Evolutionary conservation across 345 rosid genomes (phyloP), one percentile per base, ranked within the genome.

Genomic region (Boechera divaricarpa): DNA sequence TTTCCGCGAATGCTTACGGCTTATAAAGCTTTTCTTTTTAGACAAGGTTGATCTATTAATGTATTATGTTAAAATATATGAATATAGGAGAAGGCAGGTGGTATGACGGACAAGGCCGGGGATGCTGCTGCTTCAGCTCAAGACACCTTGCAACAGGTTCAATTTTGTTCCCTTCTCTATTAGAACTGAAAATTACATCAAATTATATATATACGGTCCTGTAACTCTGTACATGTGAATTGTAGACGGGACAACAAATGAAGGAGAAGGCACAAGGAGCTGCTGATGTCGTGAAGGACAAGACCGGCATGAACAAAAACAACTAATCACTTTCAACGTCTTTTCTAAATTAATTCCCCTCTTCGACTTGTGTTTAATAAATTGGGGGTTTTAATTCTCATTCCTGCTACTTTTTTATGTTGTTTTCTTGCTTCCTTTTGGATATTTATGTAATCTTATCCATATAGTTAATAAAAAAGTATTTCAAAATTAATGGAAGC

Each of bases 221-320:
- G 5, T 53, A 26, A 10, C 2, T 10, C 1, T 29, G 41, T 38
- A 36, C 10, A 5, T 47, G 59, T 77, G 38, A 54, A 35, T 31
- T 6, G 49, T 28, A 91, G 97, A 74, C 90, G 12, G 91, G 91
- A 13, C 82, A 83, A 81, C 89, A 87, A 81, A 7, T 88, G 80
- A 82, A 77, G 82, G 80, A 75, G 5, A 86, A 79, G 76, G 89
- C 93, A 68, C 83, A 85, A 77, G 96, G 85, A 68, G 92, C 94
- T 55, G 85, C 84, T 45, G 91, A 90, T n/a, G 90, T 89, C 3
- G 90, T 85, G 1, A 88, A 83, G 87, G 74, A 88, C 56, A 89
- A 89, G 38, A 84, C 89, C 9, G 89, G 88, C 47, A 62, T 80
- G 87, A 88, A 86, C 75, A 84, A 82, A 16, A 77, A 64, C 76